A percentile compares a stretch with the other conserved stretches of the same genome.
phyloP scores from a whole-genome alignment of 2,329 filamentous ascomycete species.

The Ampelomyces quisqualis region DNA sequence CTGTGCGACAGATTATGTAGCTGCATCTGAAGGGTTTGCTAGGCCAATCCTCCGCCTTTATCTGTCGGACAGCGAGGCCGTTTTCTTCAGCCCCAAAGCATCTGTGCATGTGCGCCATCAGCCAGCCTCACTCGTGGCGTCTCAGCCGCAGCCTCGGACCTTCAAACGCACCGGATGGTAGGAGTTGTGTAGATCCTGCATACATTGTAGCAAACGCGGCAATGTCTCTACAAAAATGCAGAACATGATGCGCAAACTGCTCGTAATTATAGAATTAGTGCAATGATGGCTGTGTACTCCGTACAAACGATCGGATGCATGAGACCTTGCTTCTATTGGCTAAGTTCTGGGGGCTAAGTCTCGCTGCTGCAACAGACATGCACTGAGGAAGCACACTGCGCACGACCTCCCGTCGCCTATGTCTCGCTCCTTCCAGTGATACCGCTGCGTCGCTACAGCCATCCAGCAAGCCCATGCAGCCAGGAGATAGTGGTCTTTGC shows the following conservation, averaged over 20 bases:
- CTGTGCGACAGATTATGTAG: not conserved
- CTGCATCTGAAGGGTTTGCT: not conserved
- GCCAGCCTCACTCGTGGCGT: conserved; percentile 4
- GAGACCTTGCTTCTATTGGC: conserved; percentile 1
- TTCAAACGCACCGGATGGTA: not conserved
- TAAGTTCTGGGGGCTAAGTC: not conserved
- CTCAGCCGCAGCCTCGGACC: not conserved
- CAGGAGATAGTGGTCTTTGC: not conserved
- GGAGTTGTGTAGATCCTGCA: not conserved
- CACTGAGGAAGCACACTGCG: not conserved
- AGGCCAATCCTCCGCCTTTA: not conserved
- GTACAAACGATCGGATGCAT: no score
- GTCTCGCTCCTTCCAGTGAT: not conserved
- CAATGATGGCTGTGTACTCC: not conserved
- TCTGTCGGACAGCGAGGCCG: conserved; percentile 2
- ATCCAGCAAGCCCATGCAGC: not conserved
- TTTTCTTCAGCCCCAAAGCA: conserved; percentile 5
- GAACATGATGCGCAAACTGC: not conserved
- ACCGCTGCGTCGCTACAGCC: not conserved
- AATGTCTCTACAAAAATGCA: not conserved
- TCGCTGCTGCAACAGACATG: not conserved
- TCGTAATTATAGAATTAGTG: conserved; percentile 4
- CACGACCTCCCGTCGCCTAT: conserved; percentile 4
- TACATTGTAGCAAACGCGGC: not conserved
- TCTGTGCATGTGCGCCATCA: conserved; percentile 6